Evolutionary conservation across 2,329 filamentous ascomycete species (phyloP), one percentile per base, ranked within the genome.

Genomic region (Didymella segeticola): DNA sequence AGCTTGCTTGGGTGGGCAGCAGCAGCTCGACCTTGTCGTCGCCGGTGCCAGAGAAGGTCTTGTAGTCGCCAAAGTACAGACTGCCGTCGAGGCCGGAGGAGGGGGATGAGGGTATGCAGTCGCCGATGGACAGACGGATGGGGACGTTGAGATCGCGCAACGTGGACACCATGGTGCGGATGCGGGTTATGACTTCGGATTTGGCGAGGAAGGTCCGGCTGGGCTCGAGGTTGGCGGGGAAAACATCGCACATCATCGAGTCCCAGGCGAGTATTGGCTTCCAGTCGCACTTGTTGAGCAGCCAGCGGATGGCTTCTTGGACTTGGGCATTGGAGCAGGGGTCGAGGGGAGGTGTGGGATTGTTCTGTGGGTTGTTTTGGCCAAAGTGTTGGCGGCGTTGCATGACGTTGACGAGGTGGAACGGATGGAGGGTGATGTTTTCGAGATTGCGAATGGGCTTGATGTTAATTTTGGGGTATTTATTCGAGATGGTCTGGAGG

Each of bases 31-130:
- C 60, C 19, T 60, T 61, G 22, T 62, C 41, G 3, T 63, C 63
- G 15, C 56, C 67, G 17, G 68, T 65, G 14, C 70, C 67, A 7
- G 66, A 43, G 31, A 70, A 67, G 9, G 58, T 57, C 27, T 74
- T 74, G 60, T 62, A 73, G 56, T 73, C 71, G 14, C 69, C 70
- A 52, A 73, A 74, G 55, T 69, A 73, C 6, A 74, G 63, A 4
- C 57, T 64, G 12, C 70, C 69, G 37, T 74, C 71, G 8, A 72
- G 54, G 1, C 70, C 69, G 20, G 65, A 67, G 8, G 59, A 64
- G 9, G 64, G 56, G 25, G 60, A 67, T 1, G 56, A 62, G 34
- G 64, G 69, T 12, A 47, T 47, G 25, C 69, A 63, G 34, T 74
- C 69, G 25, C 70, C 71, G 33, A 74, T 73, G 19, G 66, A 71